These are phyloP conservation scores for Spongispora temasekensis DNA, from an alignment of 1,284 basidiomycete species.

Conservation along the genomic window DNA sequence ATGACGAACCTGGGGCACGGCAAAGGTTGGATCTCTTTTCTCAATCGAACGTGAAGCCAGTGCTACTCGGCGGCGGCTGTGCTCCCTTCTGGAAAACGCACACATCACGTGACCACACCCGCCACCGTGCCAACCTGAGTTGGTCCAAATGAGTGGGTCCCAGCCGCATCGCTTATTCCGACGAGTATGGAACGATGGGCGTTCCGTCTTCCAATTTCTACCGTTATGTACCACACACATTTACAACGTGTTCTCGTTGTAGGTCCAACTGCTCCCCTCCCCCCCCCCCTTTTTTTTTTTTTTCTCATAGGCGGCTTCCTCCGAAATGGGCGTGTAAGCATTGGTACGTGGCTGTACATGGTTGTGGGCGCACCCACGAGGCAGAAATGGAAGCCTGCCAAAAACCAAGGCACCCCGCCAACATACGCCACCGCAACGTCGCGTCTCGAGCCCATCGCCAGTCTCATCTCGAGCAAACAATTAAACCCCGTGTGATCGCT, in stretches of 20 bases:
- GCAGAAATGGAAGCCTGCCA: constrained; percentile 28
- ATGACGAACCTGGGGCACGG: background rate
- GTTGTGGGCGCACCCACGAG: constrained; percentile 26
- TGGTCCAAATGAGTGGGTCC: too few species aligned
- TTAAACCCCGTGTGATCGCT: constrained; percentile 19
- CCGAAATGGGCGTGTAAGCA: background rate
- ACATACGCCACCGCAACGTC: constrained; percentile 17
- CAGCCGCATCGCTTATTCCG: constrained; percentile 16
- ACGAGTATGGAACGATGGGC: constrained; percentile 14
- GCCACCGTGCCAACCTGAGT: too few species aligned
- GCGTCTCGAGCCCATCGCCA: background rate
- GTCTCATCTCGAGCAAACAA: constrained; percentile 7
- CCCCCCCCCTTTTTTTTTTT: too few species aligned
- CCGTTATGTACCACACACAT: too few species aligned
- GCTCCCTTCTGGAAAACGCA: background rate
- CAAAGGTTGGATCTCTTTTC: constrained; percentile 8
- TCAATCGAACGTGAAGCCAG: constrained; percentile 14
- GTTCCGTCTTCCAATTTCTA: too few species aligned
- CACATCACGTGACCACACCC: too few species aligned
- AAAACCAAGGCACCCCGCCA: constrained; percentile 15
- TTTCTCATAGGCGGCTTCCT: too few species aligned
- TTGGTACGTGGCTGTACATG: constrained; percentile 33
- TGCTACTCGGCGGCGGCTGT: background rate
- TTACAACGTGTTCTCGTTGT: constrained; percentile 21
- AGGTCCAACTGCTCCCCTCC: too few species aligned